Evolutionary conservation across 192 early-diverging fungal genomes (phyloP).

Genomic region (Ramicandelaber brevisporus): DNA sequence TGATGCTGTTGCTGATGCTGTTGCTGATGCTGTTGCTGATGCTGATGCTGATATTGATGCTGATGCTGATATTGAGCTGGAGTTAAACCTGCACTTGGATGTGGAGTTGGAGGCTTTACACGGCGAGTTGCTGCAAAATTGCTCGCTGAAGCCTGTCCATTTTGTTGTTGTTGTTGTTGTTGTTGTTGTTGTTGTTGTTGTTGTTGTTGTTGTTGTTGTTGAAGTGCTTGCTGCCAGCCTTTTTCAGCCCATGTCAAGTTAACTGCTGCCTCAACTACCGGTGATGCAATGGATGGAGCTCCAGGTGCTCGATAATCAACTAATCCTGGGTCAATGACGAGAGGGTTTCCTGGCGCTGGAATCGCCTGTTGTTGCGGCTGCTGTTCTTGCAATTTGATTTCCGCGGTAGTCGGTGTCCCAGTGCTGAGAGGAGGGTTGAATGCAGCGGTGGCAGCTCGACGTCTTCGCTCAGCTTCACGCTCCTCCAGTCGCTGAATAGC

Average conservation of each 20-base stretch:
- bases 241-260: no score
- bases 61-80: not conserved
- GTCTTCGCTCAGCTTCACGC: slow-evolving; percentile 18
- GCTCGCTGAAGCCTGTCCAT: no score
- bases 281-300: no score
- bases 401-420: not conserved
- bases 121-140: no score
- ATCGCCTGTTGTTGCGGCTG: slow-evolving; percentile 1
- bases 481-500: slow-evolving; percentile 54
- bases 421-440: slow-evolving; percentile 10
- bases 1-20: slow-evolving; percentile 1
- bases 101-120: not conserved
- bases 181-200: no score
- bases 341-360: no score
- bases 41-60: not conserved
- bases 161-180: no score
- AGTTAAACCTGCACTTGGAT: not conserved
- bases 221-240: no score
- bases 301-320: no score
- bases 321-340: no score
- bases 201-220: no score
- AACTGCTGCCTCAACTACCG: no score
- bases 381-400: not conserved
- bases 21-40: not conserved
- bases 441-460: slow-evolving; percentile 12